Evolutionary conservation across 2,329 filamentous ascomycete species (phyloP).

Genomic region (Dactylella cylindrospora): DNA sequence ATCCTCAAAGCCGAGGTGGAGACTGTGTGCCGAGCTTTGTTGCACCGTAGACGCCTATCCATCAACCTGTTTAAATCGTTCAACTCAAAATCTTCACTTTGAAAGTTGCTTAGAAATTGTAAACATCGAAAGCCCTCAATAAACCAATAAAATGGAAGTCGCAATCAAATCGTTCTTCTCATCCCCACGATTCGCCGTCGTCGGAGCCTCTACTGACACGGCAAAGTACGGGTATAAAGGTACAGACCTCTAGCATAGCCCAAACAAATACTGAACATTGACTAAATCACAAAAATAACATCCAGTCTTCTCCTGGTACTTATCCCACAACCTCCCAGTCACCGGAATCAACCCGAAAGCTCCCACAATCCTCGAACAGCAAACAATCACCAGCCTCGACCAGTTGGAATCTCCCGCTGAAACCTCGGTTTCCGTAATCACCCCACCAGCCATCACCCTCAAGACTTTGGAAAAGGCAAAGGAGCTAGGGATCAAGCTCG

Average conservation of each 20-base stretch:
- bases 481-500: constrained; percentile 68
- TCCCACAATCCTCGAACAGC: constrained; percentile 49
- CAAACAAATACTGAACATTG: no score
- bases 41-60: no score
- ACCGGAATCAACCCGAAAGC: constrained; percentile 79
- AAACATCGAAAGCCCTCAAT: no score
- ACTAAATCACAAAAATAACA: no score
- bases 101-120: no score
- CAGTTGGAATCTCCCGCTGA: constrained; percentile 52
- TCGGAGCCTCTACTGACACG: constrained; percentile 81
- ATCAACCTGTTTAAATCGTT: no score
- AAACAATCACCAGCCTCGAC: constrained; percentile 63
- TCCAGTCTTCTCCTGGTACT: constrained; percentile 87
- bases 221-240: constrained; percentile 87
- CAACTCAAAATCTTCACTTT: no score
- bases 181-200: constrained; percentile 69
- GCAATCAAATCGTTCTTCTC: constrained; percentile 74
- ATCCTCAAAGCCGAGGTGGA: no score
- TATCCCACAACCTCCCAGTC: constrained; percentile 70
- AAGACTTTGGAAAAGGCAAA: constrained; percentile 75
- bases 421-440: constrained; percentile 82
- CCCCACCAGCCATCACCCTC: constrained; percentile 75
- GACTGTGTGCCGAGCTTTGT: no score
- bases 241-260: constrained; percentile 52
- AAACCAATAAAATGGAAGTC: constrained; percentile 65